Evolutionary conservation across 148 eudicot species (phyloP).

Genomic region (Vaccinium darrowii): DNA sequence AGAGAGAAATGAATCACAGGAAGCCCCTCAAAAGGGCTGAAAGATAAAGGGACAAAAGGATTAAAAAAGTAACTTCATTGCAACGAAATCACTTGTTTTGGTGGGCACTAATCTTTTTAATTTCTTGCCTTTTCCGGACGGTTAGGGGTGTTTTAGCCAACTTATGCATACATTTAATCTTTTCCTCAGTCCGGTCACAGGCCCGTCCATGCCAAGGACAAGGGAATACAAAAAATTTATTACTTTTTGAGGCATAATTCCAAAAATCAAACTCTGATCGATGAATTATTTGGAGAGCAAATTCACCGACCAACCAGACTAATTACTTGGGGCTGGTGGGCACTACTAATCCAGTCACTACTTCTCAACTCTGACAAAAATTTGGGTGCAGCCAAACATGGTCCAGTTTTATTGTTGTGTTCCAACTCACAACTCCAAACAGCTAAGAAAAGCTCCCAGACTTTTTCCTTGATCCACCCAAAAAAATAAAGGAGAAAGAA

Average conservation of each 20-base stretch:
- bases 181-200: too few species aligned
- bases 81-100: conserved; percentile 17
- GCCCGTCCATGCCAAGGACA: too few species aligned
- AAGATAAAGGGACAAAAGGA: conserved; percentile 40
- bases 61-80: conserved; percentile 11
- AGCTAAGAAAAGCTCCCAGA: not conserved
- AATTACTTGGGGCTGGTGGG: too few species aligned
- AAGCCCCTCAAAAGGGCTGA: conserved; percentile 55
- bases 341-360: too few species aligned
- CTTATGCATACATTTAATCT: too few species aligned
- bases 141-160: too few species aligned
- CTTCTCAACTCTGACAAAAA: not conserved
- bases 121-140: too few species aligned
- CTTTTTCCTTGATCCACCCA: not conserved
- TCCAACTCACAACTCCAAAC: not conserved
- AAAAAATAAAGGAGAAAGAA: not conserved
- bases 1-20: not conserved
- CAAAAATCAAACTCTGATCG: too few species aligned
- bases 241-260: too few species aligned
- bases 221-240: too few species aligned
- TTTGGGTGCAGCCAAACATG: not conserved
- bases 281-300: too few species aligned
- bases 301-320: too few species aligned
- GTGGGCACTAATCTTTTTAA: not conserved
- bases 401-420: not conserved